These are phyloP conservation scores for Tulasnella sp. DNA, from an alignment of 768 basidiomycete species.

Conservation along the genomic window DNA sequence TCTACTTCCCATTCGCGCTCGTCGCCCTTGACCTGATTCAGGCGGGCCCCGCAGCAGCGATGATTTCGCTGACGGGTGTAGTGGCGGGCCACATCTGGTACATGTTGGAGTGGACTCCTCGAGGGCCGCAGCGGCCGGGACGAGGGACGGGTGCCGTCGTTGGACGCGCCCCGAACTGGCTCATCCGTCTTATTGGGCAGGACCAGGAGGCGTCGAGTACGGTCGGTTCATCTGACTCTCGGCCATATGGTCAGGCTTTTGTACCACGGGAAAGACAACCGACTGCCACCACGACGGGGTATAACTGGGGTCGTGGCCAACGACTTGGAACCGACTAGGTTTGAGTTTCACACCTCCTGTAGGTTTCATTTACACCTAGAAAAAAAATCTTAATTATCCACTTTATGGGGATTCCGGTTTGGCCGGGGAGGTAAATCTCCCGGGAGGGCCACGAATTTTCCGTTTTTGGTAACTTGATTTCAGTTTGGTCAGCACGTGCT, in stretches of 20 bases:
- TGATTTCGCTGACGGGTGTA: slow-evolving; percentile 55
- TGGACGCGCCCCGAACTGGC: slow-evolving; percentile 53
- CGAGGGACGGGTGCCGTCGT: slow-evolving; percentile 38
- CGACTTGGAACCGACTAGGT: slow-evolving; percentile 37
- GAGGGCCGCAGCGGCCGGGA: slow-evolving; percentile 46
- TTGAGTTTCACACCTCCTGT: not conserved
- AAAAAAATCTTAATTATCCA: not conserved
- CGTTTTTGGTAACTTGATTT: not conserved
- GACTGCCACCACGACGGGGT: slow-evolving; percentile 28
- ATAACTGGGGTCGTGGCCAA: slow-evolving; percentile 50
- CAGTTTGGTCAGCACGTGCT: not conserved
- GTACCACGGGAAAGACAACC: slow-evolving; percentile 26
- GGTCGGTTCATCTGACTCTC: slow-evolving; percentile 33
- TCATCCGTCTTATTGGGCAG: slow-evolving; percentile 44
- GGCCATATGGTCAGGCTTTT: slow-evolving; percentile 27
- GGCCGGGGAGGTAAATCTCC: not conserved
- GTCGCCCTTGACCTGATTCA: slow-evolving; percentile 63
- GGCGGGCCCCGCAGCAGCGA: slow-evolving; percentile 43
- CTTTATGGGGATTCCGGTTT: not conserved
- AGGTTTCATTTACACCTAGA: not conserved
- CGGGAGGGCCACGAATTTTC: not conserved
- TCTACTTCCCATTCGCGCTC: slow-evolving; percentile 67
- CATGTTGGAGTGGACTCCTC: slow-evolving; percentile 33
- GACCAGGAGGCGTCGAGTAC: slow-evolving; percentile 29
- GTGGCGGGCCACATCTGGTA: slow-evolving; percentile 77